These are phyloP conservation scores for Plasmodium gaboni DNA, from an alignment of 169 alveolate species.

Conservation along the genomic window DNA sequence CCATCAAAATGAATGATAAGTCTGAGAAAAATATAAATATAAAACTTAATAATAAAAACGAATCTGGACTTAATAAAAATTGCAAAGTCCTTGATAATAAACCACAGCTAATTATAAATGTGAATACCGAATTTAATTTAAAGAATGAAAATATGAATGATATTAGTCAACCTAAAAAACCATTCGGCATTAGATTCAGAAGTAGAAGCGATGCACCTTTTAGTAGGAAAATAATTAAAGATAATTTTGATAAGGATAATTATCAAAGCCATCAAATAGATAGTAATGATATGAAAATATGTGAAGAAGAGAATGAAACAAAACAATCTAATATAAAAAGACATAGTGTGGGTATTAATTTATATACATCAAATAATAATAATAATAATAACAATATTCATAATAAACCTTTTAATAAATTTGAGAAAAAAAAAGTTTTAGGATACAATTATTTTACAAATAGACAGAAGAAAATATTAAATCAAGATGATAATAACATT, in stretches of 20 bases:
- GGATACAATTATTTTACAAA: constrained; percentile 57
- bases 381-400: neutral
- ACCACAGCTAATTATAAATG: neutral
- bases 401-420: neutral
- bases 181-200: constrained; percentile 2
- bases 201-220: constrained; percentile 14
- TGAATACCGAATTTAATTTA: neutral
- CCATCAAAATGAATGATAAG: constrained; percentile 20
- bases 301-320: neutral
- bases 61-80: neutral
- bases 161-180: neutral
- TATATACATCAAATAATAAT: neutral
- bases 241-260: neutral
- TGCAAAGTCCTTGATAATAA: neutral
- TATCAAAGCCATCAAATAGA: neutral
- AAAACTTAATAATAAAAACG: constrained; percentile 13
- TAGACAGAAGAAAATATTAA: constrained; percentile 33
- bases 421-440: constrained; percentile 25
- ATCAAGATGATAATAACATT: constrained; percentile 28
- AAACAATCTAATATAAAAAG: neutral
- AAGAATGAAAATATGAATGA: neutral
- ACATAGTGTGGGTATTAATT: neutral
- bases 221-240: neutral
- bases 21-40: constrained; percentile 1
- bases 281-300: neutral